Evolutionary conservation across 2,329 filamentous ascomycete genomes (phyloP).

Genomic region (Anisogramma anomala): DNA sequence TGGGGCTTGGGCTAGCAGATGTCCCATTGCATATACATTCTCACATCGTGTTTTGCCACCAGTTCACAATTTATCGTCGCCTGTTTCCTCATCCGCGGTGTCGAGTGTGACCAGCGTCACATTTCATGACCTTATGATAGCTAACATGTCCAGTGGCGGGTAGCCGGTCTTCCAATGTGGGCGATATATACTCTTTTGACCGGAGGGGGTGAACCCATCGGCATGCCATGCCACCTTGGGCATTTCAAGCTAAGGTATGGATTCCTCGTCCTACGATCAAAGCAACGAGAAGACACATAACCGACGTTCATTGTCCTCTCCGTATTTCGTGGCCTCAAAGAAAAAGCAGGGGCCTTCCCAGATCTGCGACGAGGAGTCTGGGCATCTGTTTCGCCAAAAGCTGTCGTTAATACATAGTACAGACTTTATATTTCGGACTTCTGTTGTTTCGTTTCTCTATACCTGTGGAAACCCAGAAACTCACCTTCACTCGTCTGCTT

Average conservation of each 20-base stretch:
- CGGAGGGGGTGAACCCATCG: too few relatives aligned
- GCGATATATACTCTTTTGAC: conserved; percentile 5
- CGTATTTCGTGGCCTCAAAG: not conserved
- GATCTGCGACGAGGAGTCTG: conserved; percentile 13
- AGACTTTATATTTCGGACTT: not conserved
- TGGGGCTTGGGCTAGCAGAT: not conserved
- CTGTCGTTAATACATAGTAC: not conserved
- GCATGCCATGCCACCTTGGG: too few relatives aligned
- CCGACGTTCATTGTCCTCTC: too few relatives aligned
- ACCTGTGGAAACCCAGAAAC: too few relatives aligned
- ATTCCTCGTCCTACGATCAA: too few relatives aligned
- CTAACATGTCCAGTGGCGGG: conserved; percentile 3
- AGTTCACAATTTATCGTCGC: not conserved
- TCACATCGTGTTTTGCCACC: not conserved
- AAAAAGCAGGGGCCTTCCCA: not conserved
- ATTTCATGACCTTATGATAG: conserved; percentile 1
- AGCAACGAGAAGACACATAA: too few relatives aligned
- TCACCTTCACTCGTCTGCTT: not conserved
- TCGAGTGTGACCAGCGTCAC: conserved; percentile 10
- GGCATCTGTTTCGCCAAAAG: conserved; percentile 8
- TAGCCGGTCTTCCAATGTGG: not conserved
- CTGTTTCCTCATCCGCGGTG: not conserved
- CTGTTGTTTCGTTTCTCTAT: conserved; percentile 1
- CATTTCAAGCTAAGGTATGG: too few relatives aligned
- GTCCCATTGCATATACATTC: not conserved